Base-by-base conservation (phyloP, 371 early-diverging fungal species). In the Choanephora cucurbitarum region DNA sequence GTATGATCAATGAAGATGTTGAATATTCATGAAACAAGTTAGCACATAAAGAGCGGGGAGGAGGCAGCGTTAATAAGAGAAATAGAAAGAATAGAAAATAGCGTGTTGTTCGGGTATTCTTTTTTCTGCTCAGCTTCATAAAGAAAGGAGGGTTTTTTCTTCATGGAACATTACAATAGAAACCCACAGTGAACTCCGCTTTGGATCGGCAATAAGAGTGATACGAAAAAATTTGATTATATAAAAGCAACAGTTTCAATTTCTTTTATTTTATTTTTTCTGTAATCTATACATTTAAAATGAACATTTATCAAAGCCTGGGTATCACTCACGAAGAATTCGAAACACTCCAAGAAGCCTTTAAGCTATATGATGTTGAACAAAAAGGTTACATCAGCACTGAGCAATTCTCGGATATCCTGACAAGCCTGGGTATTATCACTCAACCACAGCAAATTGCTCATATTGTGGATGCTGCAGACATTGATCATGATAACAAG, bases 381-480 rank as follows among this genome's bases (percentile, higher is more conserved):
- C 75, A 81, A 7, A 63, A 64, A 7, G 85, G 84, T 14, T 76
- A 68, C 9, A 80, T 92, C 7, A 78, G 75, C 39, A 55, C 69
- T 28, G 74, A 86, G 32, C 84, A 87, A 44, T 72, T 91, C 14
- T 75, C 80, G 14, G 77, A 84, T 5, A 89, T 91, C 8, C 77
- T 93, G 79, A 53, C 82, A 15, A 82, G 84, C 13, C 73, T 93
- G 21, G 89, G 87, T 9, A 87, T 91, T 43, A 84, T 87, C 21
- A 80, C 28, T 5, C 55, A 48, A 39, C n/a, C 48, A 19, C 33
- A 42, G 9, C 86, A 90, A 52, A 62, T 84, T 32, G 67, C 78
- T 34, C 66, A 72, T n/a, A 86, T 89, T 61, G 75, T 88, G n/a
- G 52, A 62, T 1, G 70, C 77, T 42, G 71, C 76, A 22, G 84